phyloP scores from a whole-genome alignment of 1,284 basidiomycete genomes.

The Trametes versicolor region DNA sequence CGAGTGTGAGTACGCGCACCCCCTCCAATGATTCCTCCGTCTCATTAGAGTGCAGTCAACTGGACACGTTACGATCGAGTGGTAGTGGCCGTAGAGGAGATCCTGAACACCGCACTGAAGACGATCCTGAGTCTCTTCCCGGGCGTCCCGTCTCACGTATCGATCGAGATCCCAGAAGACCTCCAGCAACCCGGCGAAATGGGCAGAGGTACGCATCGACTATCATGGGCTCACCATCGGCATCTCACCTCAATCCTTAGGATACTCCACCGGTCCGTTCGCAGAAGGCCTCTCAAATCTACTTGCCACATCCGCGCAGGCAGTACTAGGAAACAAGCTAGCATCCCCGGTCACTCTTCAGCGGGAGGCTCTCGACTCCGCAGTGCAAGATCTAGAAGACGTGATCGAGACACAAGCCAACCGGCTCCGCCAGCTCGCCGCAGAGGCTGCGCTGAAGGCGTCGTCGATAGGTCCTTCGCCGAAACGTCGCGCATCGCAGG shows the following conservation, averaged over 20 bases:
- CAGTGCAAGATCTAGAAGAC: constrained; percentile 38
- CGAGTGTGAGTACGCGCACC: constrained; percentile 55
- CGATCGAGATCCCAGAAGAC: constrained; percentile 53
- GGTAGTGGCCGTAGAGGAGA: constrained; percentile 47
- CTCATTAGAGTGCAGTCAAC: constrained; percentile 53
- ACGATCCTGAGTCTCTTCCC: constrained; percentile 38
- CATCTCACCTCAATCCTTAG: constrained; percentile 44
- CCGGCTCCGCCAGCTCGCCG: constrained; percentile 35
- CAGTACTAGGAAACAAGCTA: constrained; percentile 38
- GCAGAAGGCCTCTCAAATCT: constrained; percentile 59
- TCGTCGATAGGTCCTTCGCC: constrained; percentile 32
- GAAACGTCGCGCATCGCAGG: constrained; percentile 40
- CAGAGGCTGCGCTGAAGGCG: constrained; percentile 27
- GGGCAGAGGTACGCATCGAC: constrained; percentile 54
- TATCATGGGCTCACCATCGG: not conserved
- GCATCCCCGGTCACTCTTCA: constrained; percentile 40
- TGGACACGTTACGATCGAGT: constrained; percentile 66
- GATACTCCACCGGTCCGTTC: constrained; percentile 63
- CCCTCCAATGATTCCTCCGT: not conserved
- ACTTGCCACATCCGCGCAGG: constrained; percentile 48
- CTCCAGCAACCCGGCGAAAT: constrained; percentile 60
- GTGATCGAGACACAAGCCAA: constrained; percentile 29
- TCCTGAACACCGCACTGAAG: constrained; percentile 33
- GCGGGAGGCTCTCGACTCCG: constrained; percentile 44
- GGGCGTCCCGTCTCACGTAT: constrained; percentile 32